These are phyloP conservation scores for Cynanchum wilfordii DNA, from an alignment of 257 asterid genomes.

Conservation along the genomic window DNA sequence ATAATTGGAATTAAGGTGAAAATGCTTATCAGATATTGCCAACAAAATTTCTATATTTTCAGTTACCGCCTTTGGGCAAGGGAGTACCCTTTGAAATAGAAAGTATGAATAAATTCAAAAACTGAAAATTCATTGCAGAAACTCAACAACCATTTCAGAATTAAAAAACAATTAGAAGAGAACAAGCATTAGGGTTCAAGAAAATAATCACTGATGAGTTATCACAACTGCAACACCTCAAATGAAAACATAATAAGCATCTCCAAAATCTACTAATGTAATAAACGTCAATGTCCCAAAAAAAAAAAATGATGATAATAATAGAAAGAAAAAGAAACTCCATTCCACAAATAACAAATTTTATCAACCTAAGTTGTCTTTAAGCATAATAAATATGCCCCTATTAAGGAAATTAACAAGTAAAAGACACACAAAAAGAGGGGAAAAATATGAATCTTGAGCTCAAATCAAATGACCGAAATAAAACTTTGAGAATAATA, in stretches of 20 bases:
- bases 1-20: too few relatives aligned
- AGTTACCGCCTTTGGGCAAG: too few relatives aligned
- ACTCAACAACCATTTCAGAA: not conserved
- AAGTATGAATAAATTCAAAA: too few relatives aligned
- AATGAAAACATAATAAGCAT: not conserved
- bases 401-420: not conserved
- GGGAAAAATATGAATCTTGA: not conserved
- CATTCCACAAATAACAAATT: not conserved
- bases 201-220: not conserved
- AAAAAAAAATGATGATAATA: not conserved
- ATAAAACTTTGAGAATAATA: not conserved
- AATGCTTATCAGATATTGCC: too few relatives aligned
- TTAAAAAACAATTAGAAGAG: not conserved
- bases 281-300: not conserved
- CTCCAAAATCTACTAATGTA: not conserved
- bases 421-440: not conserved
- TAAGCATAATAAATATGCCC: not conserved
- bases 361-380: not conserved
- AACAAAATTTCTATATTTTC: too few relatives aligned
- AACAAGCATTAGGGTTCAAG: not conserved
- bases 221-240: not conserved
- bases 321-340: too few relatives aligned
- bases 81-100: too few relatives aligned
- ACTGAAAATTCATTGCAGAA: not conserved
- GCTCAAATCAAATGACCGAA: not conserved